A percentile compares a stretch with the other conserved stretches of the same genome.
These are phyloP conservation scores for Aspergillus costaricaensis DNA, from an alignment of 2,329 filamentous ascomycete species.

Conservation along the genomic window DNA sequence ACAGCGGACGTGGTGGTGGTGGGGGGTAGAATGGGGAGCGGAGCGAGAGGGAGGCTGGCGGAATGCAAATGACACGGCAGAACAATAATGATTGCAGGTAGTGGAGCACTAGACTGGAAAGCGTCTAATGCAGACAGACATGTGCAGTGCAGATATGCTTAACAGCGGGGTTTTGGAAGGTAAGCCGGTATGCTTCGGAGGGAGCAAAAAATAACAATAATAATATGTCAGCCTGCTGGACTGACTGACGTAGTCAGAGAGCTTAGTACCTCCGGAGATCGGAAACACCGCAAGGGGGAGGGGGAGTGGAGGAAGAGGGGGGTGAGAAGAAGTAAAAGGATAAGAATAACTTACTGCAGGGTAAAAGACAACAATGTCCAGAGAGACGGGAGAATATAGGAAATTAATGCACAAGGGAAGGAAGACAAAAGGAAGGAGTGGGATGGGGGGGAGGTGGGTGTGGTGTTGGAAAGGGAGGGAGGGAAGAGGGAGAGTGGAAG, in stretches of 20 bases:
- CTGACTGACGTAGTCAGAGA: constrained; percentile 29
- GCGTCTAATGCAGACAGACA: constrained; percentile 23
- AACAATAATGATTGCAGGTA: constrained; percentile 19
- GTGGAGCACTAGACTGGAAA: constrained; percentile 23
- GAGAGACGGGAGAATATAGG: neutral
- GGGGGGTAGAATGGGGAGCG: constrained; percentile 4
- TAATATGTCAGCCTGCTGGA: constrained; percentile 33
- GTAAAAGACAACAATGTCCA: constrained; percentile 4
- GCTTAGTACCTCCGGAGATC: constrained; percentile 27
- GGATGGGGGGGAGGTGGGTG: constrained; percentile 1
- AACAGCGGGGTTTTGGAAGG: constrained; percentile 7
- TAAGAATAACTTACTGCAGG: constrained; percentile 17
- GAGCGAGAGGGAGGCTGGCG: constrained; percentile 13
- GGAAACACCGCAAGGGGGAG: constrained; percentile 17
- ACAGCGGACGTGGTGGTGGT: constrained; percentile 18
- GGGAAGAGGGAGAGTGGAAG: constrained; percentile 17
- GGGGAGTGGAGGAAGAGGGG: constrained; percentile 14
- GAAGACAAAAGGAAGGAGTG: neutral
- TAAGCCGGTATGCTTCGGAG: constrained; percentile 11
- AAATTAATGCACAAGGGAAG: constrained; percentile 8
- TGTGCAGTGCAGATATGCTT: constrained; percentile 19
- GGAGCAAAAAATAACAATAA: constrained; percentile 25
- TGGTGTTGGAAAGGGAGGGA: constrained; percentile 6
- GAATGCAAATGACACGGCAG: constrained; percentile 12
- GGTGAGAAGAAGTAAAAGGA: neutral